Base-by-base conservation (phyloP, 1,139 yeast species). In the Debaryomyces robertsiae region DNA sequence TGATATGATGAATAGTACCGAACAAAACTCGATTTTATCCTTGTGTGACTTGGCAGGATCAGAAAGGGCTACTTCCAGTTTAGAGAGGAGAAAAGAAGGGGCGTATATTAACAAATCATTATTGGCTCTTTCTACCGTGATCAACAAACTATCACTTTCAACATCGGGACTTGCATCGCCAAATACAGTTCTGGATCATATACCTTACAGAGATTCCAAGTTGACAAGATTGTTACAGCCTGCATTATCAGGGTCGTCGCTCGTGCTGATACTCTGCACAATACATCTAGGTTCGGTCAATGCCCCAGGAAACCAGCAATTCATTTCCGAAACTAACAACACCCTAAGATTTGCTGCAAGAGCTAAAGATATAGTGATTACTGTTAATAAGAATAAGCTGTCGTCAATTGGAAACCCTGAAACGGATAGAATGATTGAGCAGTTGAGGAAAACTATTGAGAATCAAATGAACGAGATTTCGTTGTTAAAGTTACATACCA, bases 41-140 rank as follows among this genome's bases (percentile, higher is more conserved):
- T 71, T 93, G 43, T 93, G 98, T 69, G 98, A 93, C 64, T 74
- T 93, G 55, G 98, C 98, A 0, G 98, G 98, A 16, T 86, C 96
- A 13, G 98, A 93, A 62, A 75, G 88, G 42, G 98, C 96, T 0
- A 84, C 95, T 0, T 75, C 85, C 1, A 89, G 90, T 55, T 65
- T 74, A 0, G 96, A 84, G 53, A 75, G 98, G 53, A 71, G 97
- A 44, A 87, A 89, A 60, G 98, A 93, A 65, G 98, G 98, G 15
- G 79, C 96, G 0, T 91, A 76, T 57, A 93, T 93, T 57, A 93
- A 93, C 66, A 88, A 89, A 58, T 90, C 97, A 0, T 73, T 91
- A 33, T 69, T 93, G 44, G 95, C 98, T 0, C 73, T 91, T 40
- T 90, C 96, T 7, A 88, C 95, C 0, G 96, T 91, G 13, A 89